Evolutionary conservation across 257 asterid species (phyloP).

Genomic region (Scutellaria barbata): DNA sequence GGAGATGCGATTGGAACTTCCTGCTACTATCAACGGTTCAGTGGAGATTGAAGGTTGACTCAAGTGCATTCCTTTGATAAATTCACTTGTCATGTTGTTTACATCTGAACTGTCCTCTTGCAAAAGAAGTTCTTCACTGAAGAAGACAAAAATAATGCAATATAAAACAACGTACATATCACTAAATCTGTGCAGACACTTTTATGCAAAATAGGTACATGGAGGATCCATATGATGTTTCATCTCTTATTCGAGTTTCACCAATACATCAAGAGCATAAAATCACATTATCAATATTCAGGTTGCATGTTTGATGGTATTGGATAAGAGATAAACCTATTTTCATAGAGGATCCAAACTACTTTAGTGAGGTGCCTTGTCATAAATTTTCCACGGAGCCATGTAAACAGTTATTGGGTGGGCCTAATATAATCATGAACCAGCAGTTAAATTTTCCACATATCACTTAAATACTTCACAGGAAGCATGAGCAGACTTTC

Average conservation of each 20-base stretch:
- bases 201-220: slow-evolving; percentile 8
- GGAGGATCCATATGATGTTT: neutral
- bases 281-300: neutral
- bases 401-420: too few species aligned
- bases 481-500: neutral
- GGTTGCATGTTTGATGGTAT: slow-evolving; percentile 8
- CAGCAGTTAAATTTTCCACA: neutral
- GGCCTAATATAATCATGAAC: too few species aligned
- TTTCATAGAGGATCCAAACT: slow-evolving; percentile 3
- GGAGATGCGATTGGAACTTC: slow-evolving; percentile 57
- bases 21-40: slow-evolving; percentile 59
- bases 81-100: slow-evolving; percentile 67
- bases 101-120: slow-evolving; percentile 86
- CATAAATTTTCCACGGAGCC: neutral
- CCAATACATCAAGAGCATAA: neutral
- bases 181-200: slow-evolving; percentile 24
- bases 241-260: slow-evolving; percentile 5
- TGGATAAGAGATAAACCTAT: slow-evolving; percentile 4
- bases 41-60: slow-evolving; percentile 51
- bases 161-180: slow-evolving; percentile 20
- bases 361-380: neutral
- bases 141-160: slow-evolving; percentile 30
- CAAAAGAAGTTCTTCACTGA: slow-evolving; percentile 90
- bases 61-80: slow-evolving; percentile 68
- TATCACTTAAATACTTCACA: neutral